Percentiles rank a stretch among this genome's conserved stretches.
Conservation (phyloP, 495 filamentous ascomycete genomes). For the Podospora comata region DNA sequence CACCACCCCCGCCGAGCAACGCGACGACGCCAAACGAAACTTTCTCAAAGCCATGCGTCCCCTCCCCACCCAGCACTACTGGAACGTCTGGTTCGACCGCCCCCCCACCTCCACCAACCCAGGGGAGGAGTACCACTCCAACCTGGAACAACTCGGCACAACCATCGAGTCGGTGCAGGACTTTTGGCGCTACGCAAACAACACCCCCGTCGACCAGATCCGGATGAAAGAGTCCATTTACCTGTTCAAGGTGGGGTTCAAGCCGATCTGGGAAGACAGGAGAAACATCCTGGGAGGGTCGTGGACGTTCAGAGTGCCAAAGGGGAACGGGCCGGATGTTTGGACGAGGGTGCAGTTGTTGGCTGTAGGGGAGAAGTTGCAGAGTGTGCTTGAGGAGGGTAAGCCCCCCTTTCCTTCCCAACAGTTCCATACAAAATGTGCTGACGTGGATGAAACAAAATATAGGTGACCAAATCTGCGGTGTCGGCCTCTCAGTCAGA, state of each 20-base stretch:
- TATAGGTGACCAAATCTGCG: slow-evolving; percentile 75
- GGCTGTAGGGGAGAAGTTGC: slow-evolving; percentile 80
- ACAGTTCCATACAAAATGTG: background rate
- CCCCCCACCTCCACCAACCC: slow-evolving; percentile 3
- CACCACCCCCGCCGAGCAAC: slow-evolving; percentile 53
- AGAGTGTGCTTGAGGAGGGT: slow-evolving; percentile 70
- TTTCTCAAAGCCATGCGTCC: slow-evolving; percentile 58
- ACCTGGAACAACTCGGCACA: slow-evolving; percentile 63
- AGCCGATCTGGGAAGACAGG: slow-evolving; percentile 87
- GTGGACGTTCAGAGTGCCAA: slow-evolving; percentile 85
- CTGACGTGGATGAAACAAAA: too few species aligned
- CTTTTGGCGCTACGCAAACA: slow-evolving; percentile 90
- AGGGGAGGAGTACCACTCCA: slow-evolving; percentile 53
- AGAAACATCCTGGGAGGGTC: slow-evolving; percentile 76
- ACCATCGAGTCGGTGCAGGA: slow-evolving; percentile 72
- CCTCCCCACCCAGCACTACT: slow-evolving; percentile 59
- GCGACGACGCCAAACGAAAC: slow-evolving; percentile 59
- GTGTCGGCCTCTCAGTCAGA: slow-evolving; percentile 66
- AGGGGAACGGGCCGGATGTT: slow-evolving; percentile 66
- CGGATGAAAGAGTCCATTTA: slow-evolving; percentile 79
- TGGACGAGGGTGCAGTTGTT: slow-evolving; percentile 77
- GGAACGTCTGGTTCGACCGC: slow-evolving; percentile 59
- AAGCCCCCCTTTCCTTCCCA: slow-evolving; percentile 25
- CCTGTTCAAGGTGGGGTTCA: slow-evolving; percentile 81
- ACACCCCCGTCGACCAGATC: slow-evolving; percentile 73